phyloP scores from a whole-genome alignment of 2,329 filamentous ascomycete species.

The Stachybotrys chartarum region DNA sequence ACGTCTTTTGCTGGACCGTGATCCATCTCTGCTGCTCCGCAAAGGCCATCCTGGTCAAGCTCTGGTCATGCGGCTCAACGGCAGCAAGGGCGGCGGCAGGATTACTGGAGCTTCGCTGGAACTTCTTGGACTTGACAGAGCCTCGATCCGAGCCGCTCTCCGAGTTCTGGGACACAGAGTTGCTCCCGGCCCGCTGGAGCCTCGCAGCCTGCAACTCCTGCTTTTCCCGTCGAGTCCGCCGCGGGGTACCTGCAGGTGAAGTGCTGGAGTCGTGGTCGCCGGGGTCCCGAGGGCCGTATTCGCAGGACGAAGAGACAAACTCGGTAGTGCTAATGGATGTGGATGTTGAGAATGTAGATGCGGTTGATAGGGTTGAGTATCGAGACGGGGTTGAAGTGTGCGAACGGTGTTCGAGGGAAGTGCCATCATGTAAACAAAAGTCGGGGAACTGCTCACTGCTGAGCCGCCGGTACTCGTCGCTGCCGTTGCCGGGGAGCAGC shows the following conservation, averaged over 20 bases:
- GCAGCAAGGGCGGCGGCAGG: constrained; percentile 36
- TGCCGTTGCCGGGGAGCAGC: constrained; percentile 15
- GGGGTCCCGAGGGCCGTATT: constrained; percentile 6
- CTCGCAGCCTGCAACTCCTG: constrained; percentile 43
- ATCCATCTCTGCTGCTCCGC: constrained; percentile 62
- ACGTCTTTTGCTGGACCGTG: constrained; percentile 94
- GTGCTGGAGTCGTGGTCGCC: constrained; percentile 14
- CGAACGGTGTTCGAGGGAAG: not conserved
- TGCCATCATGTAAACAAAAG: constrained; percentile 33
- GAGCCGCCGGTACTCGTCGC: constrained; percentile 16
- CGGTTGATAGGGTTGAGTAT: constrained; percentile 8
- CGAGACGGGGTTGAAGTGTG: constrained; percentile 6
- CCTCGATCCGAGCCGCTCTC: constrained; percentile 5
- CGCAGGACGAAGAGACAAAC: not conserved
- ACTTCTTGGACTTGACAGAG: constrained; percentile 4
- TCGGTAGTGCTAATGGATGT: constrained; percentile 10
- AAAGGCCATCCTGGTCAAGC: constrained; percentile 53
- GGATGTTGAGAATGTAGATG: constrained; percentile 11
- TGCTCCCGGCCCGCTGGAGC: constrained; percentile 35
- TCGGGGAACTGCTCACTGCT: constrained; percentile 28
- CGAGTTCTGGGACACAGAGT: constrained; percentile 16
- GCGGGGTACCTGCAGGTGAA: constrained; percentile 21
- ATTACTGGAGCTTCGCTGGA: constrained; percentile 26
- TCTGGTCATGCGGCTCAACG: constrained; percentile 42
- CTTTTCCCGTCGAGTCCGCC: constrained; percentile 34